These are phyloP conservation scores for Microcyclosporella mali DNA, from an alignment of 2,329 filamentous ascomycete species.

Conservation along the genomic window DNA sequence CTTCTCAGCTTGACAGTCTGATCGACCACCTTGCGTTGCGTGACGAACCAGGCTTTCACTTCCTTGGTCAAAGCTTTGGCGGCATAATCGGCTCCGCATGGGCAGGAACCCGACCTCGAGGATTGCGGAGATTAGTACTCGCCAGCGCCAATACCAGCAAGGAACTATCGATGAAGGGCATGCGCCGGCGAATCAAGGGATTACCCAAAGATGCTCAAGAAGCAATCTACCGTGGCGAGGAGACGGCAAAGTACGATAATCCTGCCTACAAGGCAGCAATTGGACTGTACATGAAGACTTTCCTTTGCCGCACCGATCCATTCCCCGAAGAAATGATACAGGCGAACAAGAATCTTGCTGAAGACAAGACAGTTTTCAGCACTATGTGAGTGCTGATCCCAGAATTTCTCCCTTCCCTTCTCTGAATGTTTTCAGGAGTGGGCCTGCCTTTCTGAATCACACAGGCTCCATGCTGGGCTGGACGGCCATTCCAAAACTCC, in stretches of 20 bases:
- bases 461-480: background rate
- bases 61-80: slow-evolving; percentile 46
- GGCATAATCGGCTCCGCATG: slow-evolving; percentile 41
- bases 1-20: slow-evolving; percentile 43
- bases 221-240: background rate
- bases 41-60: slow-evolving; percentile 32
- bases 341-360: background rate
- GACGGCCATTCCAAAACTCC: background rate
- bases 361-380: background rate
- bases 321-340: background rate
- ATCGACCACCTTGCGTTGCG: slow-evolving; percentile 30
- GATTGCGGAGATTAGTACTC: slow-evolving; percentile 31
- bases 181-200: background rate
- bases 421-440: background rate
- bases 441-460: background rate
- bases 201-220: background rate
- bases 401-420: background rate
- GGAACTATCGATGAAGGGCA: background rate
- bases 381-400: background rate
- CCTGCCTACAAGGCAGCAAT: background rate
- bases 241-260: background rate
- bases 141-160: background rate
- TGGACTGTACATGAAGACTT: background rate
- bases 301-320: background rate
- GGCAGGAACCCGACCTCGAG: slow-evolving; percentile 29